phyloP scores from a whole-genome alignment of 371 early-diverging fungal genomes.

The Rhizopus arrhizus region DNA sequence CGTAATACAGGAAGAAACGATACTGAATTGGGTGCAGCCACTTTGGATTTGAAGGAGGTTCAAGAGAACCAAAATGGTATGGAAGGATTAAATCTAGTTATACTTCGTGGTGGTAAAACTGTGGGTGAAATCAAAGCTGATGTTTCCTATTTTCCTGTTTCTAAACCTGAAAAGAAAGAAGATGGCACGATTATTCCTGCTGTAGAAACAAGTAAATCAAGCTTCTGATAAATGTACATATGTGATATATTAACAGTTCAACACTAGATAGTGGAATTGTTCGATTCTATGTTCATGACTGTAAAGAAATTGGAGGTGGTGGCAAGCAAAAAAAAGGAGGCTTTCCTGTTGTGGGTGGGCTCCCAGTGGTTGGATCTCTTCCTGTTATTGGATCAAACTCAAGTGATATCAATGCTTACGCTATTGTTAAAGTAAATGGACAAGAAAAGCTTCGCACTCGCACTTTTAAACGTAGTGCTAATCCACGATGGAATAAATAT shows the following conservation, averaged over 20 bases:
- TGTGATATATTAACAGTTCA: not conserved
- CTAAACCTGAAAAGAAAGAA: slow-evolving; percentile 33
- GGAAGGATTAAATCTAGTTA: slow-evolving; percentile 33
- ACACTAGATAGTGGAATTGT: slow-evolving; percentile 38
- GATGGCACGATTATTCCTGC: slow-evolving; percentile 35
- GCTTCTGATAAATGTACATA: too few relatives aligned
- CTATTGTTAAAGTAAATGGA: slow-evolving; percentile 36
- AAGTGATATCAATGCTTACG: slow-evolving; percentile 38
- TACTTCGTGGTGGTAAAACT: slow-evolving; percentile 29
- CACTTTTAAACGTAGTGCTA: slow-evolving; percentile 39
- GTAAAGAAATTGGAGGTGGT: slow-evolving; percentile 35
- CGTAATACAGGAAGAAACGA: slow-evolving; percentile 35
- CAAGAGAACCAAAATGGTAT: slow-evolving; percentile 38
- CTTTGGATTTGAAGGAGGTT: slow-evolving; percentile 51
- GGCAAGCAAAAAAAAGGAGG: slow-evolving; percentile 25
- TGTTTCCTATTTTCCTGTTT: slow-evolving; percentile 33
- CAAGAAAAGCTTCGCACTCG: slow-evolving; percentile 31
- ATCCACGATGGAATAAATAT: slow-evolving; percentile 47
- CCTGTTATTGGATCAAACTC: slow-evolving; percentile 26
- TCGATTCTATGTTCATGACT: slow-evolving; percentile 45
- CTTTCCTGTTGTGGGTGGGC: slow-evolving; percentile 23
- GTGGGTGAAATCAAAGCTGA: slow-evolving; percentile 42
- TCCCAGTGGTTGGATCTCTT: slow-evolving; percentile 27
- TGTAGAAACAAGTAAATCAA: slow-evolving; percentile 27
- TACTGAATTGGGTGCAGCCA: slow-evolving; percentile 46